Evolutionary conservation across 306 rosid species (phyloP), one percentile per base, ranked within the genome.

Genomic region (Betula pendula): DNA sequence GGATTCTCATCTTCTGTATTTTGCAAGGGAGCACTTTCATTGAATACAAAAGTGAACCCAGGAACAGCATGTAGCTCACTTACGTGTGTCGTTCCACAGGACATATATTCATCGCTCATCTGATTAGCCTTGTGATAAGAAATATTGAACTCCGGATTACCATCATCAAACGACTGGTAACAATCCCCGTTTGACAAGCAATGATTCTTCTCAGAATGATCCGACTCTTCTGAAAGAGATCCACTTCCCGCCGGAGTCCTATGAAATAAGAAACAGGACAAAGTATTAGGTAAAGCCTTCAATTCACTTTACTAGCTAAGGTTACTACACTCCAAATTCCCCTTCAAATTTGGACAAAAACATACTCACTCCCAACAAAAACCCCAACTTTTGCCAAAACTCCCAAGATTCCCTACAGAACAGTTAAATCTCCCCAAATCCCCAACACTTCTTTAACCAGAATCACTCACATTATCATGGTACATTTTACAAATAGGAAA

Each of bases 211-310:
- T 86, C 88, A 29, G 82, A 89, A 88, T 66, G 86, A 70, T 84
- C 93, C 6, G 88, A 85, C 75, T 83, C 93, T 51, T 82, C 96
- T 1, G 91, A 92, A 24, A 81, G 62, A 22, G 99, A 90, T 77
- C 85, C 88, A 49, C 90, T 85, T 68, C 85, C 96, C 65, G 77
- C 97, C 2, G 91, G 96, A 77, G 92, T 87, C 99, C 99, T 95
- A 75, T 52, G 59, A 63, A 75, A 24, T 42, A 81, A 52, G 59
- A 85, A 83, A 56, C 76, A 85, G 63, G 29, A 75, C 22, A 69
- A 73, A 65, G 56, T 50, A 60, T 27, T 0, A 60, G 68, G 14
- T 14, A 59, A 14, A 29, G 20, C 14, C 47, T 33, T 58, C 79
- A 8, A 70, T 52, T 73, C 35, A 58, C 40, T 52, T 74, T 55